Percentiles rank a stretch among this genome's conserved stretches.
These are phyloP conservation scores for Elsinoe arachidis DNA, from an alignment of 2,329 filamentous ascomycete species.

Conservation along the genomic window DNA sequence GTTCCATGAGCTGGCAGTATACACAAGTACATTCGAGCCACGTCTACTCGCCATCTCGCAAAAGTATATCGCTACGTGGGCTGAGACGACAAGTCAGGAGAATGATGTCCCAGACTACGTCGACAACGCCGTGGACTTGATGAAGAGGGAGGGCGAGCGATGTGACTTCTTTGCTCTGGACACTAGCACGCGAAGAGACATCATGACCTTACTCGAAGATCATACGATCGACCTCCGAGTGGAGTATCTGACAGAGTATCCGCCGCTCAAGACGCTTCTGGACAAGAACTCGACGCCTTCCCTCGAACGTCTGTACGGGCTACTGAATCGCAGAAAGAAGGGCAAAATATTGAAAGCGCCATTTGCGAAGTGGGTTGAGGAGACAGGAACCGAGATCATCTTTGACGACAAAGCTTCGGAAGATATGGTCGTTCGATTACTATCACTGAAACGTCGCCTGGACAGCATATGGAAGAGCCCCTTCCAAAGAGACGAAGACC, in stretches of 20 bases:
- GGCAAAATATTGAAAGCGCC: conserved; percentile 61
- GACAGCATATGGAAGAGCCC: conserved; percentile 69
- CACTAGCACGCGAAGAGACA: conserved; percentile 66
- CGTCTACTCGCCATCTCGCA: conserved; percentile 60
- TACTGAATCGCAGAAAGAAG: conserved; percentile 64
- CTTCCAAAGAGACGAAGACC: conserved; percentile 67
- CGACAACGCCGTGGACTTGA: conserved; percentile 56
- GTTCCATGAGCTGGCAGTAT: conserved; percentile 76
- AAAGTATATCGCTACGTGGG: conserved; percentile 61
- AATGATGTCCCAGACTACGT: conserved; percentile 68
- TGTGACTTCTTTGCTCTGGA: conserved; percentile 78
- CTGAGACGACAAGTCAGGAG: conserved; percentile 53
- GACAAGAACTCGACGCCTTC: conserved; percentile 60
- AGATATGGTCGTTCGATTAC: conserved; percentile 75
- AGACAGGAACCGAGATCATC: conserved; percentile 67
- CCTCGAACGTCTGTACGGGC: conserved; percentile 65
- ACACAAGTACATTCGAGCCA: conserved; percentile 71
- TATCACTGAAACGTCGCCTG: conserved; percentile 70
- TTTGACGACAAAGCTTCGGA: conserved; percentile 69
- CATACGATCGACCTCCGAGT: conserved; percentile 63
- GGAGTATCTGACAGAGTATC: conserved; percentile 30
- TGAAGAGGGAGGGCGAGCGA: conserved; percentile 62
- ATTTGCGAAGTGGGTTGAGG: conserved; percentile 71
- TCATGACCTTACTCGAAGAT: conserved; percentile 65
- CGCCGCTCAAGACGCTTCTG: conserved; percentile 64